A percentile compares a stretch with the other conserved stretches of the same genome.
Conservation (phyloP, 345 rosid genomes). For the Eucalyptus fibrosa region DNA sequence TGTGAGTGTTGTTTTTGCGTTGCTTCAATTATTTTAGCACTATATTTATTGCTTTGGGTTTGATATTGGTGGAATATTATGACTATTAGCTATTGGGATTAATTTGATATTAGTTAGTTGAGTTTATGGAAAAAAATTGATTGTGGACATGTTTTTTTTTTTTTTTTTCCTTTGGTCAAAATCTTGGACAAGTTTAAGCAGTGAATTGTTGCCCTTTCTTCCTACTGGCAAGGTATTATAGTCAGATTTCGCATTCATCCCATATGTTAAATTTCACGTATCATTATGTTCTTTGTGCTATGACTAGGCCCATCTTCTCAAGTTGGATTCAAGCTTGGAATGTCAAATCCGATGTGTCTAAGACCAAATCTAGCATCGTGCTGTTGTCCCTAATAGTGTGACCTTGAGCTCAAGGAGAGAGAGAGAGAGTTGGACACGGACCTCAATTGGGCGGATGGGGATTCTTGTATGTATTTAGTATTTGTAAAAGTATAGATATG, state of each 20-base stretch:
- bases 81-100: not conserved
- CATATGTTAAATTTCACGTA: not conserved
- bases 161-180: too few relatives aligned
- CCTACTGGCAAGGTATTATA: not conserved
- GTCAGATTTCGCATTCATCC: not conserved
- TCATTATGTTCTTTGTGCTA: not conserved
- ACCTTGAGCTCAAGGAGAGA: not conserved
- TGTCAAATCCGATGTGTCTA: not conserved
- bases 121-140: not conserved
- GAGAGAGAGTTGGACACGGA: not conserved
- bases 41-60: not conserved
- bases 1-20: not conserved
- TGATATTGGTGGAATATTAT: not conserved
- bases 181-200: not conserved
- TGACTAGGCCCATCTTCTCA: not conserved
- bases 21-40: not conserved
- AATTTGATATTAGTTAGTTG: not conserved
- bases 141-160: not conserved
- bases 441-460: not conserved
- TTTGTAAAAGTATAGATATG: not conserved
- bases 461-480: not conserved
- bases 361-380: not conserved
- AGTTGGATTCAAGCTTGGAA: not conserved
- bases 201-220: not conserved
- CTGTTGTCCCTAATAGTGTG: not conserved